Evolutionary conservation across 2,329 filamentous ascomycete genomes (phyloP).

Genomic region (Monosporascus sp.): DNA sequence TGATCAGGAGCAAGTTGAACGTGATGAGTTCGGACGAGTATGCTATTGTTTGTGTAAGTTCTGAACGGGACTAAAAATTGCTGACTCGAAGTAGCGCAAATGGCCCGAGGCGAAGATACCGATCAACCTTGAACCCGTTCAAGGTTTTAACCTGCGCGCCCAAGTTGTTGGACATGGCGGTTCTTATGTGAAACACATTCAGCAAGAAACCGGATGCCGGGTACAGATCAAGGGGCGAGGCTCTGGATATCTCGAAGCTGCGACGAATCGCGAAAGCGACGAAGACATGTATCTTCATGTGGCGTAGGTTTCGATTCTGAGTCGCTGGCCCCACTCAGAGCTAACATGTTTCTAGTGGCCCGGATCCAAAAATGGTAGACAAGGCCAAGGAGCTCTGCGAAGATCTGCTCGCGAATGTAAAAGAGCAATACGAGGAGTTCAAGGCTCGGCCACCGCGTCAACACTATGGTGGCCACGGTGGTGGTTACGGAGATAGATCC

Average conservation of each 20-base stretch:
- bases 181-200: constrained; percentile 96
- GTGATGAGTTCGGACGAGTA: constrained; percentile 87
- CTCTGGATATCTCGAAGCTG: constrained; percentile 87
- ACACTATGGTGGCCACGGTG: constrained; percentile 46
- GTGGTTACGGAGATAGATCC: constrained; percentile 36
- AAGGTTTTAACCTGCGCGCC: constrained; percentile 91
- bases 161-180: constrained; percentile 94
- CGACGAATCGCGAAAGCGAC: constrained; percentile 85
- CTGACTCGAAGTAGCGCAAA: constrained; percentile 66
- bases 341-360: constrained; percentile 58
- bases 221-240: constrained; percentile 98
- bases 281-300: constrained; percentile 97
- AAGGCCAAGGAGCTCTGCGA: constrained; percentile 85
- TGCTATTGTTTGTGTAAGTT: constrained; percentile 18
- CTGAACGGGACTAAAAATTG: neutral
- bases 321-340: neutral
- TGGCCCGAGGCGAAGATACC: constrained; percentile 97
- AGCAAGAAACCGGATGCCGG: constrained; percentile 88
- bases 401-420: constrained; percentile 81
- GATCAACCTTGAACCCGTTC: constrained; percentile 83
- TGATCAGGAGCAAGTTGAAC: constrained; percentile 75
- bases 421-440: constrained; percentile 84
- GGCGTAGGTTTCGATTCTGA: constrained; percentile 55
- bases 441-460: constrained; percentile 73
- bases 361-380: constrained; percentile 80